Evolutionary conservation across 2,329 filamentous ascomycete genomes (phyloP), one percentile per base, ranked within the genome.

Genomic region (Ramularia collo-cygni): DNA sequence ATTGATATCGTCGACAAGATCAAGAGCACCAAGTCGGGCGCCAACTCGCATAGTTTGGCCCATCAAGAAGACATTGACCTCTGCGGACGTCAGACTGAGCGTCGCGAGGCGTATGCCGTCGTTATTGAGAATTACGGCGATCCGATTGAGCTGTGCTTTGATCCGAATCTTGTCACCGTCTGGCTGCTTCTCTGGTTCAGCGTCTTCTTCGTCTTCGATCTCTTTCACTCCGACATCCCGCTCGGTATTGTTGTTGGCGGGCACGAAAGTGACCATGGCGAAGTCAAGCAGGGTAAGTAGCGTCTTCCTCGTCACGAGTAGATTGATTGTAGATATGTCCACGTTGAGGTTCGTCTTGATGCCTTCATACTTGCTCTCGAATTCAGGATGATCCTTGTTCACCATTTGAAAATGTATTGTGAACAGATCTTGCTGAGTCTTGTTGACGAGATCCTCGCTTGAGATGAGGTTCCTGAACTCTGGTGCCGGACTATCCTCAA

Each of bases 401-500:
- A 96, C 87, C 59, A 84, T 87, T 44, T 87, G 75, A 55, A 95
- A 94, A 56, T 90, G 95, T 54, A 98, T 75, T 37, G 82, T 79
- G 51, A 98, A 85, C 9, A 98, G 75, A 52, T 93, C 78, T 46
- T 79, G 87, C 44, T 85, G 77, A 45, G 85, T 80, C 43, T 84
- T 77, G 32, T 81, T 65, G 40, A 74, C 68, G 28, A 72, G 75
- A 17, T 83, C 79, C 56, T 94, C 90, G 1, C 92, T 95, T 0
- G 89, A 94, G n/a, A 99, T 79, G 36, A 99, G 93, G 17, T 90
- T 90, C 64, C 92, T 95, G 71, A 99, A 98, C 56, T 96, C 90
- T 6, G 83, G 82, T 0, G 85, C 70, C 0, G 88, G 81, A 38
- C 90, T 83, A 50, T 92, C 72, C 52, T 85, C 90, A 7, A 99